Percentiles rank a stretch among this genome's conserved stretches.
phyloP scores from a whole-genome alignment of 2,329 filamentous ascomycete species.

The Fusarium drepaniforme region DNA sequence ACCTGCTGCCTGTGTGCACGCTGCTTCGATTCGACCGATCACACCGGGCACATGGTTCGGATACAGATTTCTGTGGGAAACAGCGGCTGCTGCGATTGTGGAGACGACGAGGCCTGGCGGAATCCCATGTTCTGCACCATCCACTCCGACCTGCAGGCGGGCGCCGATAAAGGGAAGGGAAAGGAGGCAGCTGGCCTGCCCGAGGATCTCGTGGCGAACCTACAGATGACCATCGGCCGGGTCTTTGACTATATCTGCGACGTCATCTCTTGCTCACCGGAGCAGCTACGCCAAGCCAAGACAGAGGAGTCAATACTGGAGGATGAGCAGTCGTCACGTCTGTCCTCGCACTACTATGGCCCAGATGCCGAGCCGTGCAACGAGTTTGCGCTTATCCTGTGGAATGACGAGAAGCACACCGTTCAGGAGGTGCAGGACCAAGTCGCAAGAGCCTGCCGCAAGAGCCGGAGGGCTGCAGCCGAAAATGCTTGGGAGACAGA shows the following conservation, averaged over 20 bases:
- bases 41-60: conserved; percentile 91
- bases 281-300: conserved; percentile 90
- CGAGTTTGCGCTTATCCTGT: conserved; percentile 88
- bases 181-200: conserved; percentile 73
- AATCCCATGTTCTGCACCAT: conserved; percentile 92
- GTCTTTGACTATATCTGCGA: conserved; percentile 96
- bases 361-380: conserved; percentile 56
- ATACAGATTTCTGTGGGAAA: conserved; percentile 91
- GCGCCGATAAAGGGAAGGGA: conserved; percentile 71
- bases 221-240: conserved; percentile 87
- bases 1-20: conserved; percentile 94
- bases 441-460: conserved; percentile 88
- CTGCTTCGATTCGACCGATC: conserved; percentile 96
- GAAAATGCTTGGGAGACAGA: conserved; percentile 89
- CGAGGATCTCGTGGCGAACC: conserved; percentile 79
- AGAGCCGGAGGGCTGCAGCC: conserved; percentile 75
- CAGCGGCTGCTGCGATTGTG: conserved; percentile 97
- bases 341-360: conserved; percentile 79
- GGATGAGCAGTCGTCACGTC: conserved; percentile 84
- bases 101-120: conserved; percentile 94
- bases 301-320: conserved; percentile 82
- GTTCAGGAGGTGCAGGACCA: conserved; percentile 91
- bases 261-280: conserved; percentile 96
- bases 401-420: conserved; percentile 99
- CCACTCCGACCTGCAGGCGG: conserved; percentile 74